Base-by-base conservation (phyloP, 139 green algal genomes). In the Microglena sp. region DNA sequence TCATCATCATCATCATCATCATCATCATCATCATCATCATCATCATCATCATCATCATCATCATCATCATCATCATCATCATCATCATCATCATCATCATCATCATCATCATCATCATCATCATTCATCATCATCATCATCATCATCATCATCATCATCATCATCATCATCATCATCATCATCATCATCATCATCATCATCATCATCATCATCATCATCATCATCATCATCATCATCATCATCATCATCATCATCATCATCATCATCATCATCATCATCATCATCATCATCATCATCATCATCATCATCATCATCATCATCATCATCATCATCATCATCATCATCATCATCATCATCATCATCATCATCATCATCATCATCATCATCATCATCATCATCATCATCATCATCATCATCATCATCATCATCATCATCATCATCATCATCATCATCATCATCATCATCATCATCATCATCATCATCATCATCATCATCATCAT, bases 181-280 rank as follows among this genome's bases (percentile, higher is more conserved):
- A 5, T n/a, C 45, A 56, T n/a, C 45, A 7, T 4, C 45, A 56
- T 5, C 4, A 56, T 4, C 45, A 56, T n/a, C 45, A 24, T 5
- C 5, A 4, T 7, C 45, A 56, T 5, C 45, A 56, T n/a, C 45
- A 56, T n/a, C 45, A 7, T n/a, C 45, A 32, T 5, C 45, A 56
- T n/a, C 45, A 56, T n/a, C 45, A 24, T n/a, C 45, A 26, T 4
- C 6, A 5, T 5, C 45, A 56, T n/a, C 45, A 56, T n/a, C 45
- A 56, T n/a, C 45, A 7, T 5, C 45, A 24, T 5, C 45, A 56
- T n/a, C 45, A 56, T n/a, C 45, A 24, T n/a, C 45, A 56, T n/a
- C 45, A 56, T n/a, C 45, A 56, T 5, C 45, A 56, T 5, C 45
- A 56, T n/a, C 45, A 56, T n/a, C 45, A 24, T n/a, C 45, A 56